These are phyloP conservation scores for Papiliotrema flavescens DNA, from an alignment of 1,284 basidiomycete genomes.

Conservation along the genomic window DNA sequence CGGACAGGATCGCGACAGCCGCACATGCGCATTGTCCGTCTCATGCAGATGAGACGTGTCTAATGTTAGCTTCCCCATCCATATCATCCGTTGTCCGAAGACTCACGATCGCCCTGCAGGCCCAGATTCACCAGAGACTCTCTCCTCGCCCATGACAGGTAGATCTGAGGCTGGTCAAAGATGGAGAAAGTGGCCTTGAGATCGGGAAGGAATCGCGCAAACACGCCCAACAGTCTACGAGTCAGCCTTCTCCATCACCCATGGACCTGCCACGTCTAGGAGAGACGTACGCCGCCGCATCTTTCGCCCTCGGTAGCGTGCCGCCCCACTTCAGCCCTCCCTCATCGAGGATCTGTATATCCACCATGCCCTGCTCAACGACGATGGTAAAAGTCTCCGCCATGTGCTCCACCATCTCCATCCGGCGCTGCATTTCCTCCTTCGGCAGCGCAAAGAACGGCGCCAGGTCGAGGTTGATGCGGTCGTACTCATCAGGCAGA, in stretches of 20 bases:
- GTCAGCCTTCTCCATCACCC: background rate
- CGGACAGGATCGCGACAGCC: constrained; percentile 37
- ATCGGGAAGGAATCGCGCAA: constrained; percentile 44
- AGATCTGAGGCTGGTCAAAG: constrained; percentile 52
- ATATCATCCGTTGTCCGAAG: background rate
- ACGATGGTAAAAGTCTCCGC: constrained; percentile 42
- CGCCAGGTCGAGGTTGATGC: constrained; percentile 68
- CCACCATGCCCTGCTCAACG: constrained; percentile 31
- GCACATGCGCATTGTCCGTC: constrained; percentile 33
- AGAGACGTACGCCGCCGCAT: constrained; percentile 28
- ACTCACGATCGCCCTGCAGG: constrained; percentile 47
- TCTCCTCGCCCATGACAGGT: constrained; percentile 48
- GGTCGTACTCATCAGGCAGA: constrained; percentile 86
- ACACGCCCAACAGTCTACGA: constrained; percentile 38
- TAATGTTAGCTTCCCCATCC: constrained; percentile 5
- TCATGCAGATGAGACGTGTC: constrained; percentile 42
- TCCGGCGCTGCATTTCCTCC: constrained; percentile 64
- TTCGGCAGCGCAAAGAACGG: constrained; percentile 75
- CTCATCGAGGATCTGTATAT: constrained; percentile 36
- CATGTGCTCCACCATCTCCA: constrained; percentile 53
- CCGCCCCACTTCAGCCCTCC: constrained; percentile 43
- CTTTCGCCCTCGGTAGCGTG: constrained; percentile 33
- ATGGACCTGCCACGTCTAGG: background rate
- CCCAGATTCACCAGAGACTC: constrained; percentile 48
- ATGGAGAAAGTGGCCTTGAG: constrained; percentile 51